phyloP scores from a whole-genome alignment of 352 stramenopile genomes.

The Phytophthora syringae region DNA sequence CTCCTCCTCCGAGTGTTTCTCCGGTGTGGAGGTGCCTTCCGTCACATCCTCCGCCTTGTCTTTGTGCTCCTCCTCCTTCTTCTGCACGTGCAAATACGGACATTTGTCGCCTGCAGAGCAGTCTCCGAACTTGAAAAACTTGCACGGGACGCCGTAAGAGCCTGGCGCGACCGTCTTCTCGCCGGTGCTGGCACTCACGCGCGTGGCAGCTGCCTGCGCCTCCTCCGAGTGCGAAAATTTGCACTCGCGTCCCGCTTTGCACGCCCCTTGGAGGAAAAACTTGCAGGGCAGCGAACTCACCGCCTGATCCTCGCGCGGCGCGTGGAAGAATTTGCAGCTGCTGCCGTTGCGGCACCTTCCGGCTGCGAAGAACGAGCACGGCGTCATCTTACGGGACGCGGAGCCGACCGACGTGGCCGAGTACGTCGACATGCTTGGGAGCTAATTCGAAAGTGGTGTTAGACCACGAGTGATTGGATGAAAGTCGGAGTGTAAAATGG shows the following conservation, averaged over 20 bases:
- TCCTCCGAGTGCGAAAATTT: conserved; percentile 65
- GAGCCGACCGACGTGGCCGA: conserved; percentile 23
- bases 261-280: conserved; percentile 75
- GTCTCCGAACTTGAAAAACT: conserved; percentile 72
- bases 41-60: conserved; percentile 42
- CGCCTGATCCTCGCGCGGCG: conserved; percentile 40
- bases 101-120: conserved; percentile 71
- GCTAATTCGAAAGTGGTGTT: conserved; percentile 23
- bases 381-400: conserved; percentile 30
- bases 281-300: conserved; percentile 63
- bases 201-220: conserved; percentile 26
- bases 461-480: conserved; percentile 26
- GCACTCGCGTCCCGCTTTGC: conserved; percentile 65
- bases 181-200: conserved; percentile 48
- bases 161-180: conserved; percentile 52
- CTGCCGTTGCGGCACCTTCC: conserved; percentile 76
- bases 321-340: conserved; percentile 75
- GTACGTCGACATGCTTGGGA: conserved; percentile 29
- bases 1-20: conserved; percentile 40
- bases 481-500: conserved; percentile 10
- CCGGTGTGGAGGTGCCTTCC: conserved; percentile 27
- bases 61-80: conserved; percentile 19
- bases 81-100: conserved; percentile 65
- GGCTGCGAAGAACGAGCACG: conserved; percentile 71
- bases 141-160: conserved; percentile 63